Conservation (phyloP, 805 yeast species). For the Pichia cephalocereana region DNA sequence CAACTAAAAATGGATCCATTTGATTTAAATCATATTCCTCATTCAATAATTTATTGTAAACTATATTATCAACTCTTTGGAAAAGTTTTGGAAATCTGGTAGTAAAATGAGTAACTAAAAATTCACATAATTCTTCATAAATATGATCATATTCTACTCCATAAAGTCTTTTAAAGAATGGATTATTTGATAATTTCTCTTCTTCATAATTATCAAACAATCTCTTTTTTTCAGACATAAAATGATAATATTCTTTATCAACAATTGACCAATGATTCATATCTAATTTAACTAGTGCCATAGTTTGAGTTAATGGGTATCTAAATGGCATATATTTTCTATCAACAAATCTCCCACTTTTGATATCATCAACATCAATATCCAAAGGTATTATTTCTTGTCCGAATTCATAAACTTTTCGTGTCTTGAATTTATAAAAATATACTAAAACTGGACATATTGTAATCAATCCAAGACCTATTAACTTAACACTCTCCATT, state of each 20-base stretch:
- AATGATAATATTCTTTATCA: constrained; percentile 36
- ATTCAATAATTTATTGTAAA: constrained; percentile 34
- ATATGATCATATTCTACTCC: constrained; percentile 27
- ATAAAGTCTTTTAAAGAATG: constrained; percentile 28
- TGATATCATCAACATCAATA: constrained; percentile 13
- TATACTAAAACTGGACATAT: neutral
- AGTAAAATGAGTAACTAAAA: constrained; percentile 33
- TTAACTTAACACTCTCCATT: neutral
- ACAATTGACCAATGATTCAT: constrained; percentile 44
- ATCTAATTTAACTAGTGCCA: constrained; percentile 40
- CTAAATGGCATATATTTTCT: constrained; percentile 47
- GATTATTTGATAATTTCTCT: constrained; percentile 20
- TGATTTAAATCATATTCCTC: constrained; percentile 36
- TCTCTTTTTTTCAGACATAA: constrained; percentile 32
- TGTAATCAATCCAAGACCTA: neutral
- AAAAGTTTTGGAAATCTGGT: constrained; percentile 37
- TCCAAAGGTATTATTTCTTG: constrained; percentile 13
- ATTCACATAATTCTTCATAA: constrained; percentile 34
- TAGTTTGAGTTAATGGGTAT: constrained; percentile 46
- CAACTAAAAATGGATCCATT: constrained; percentile 36
- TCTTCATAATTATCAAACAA: constrained; percentile 32
- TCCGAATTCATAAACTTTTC: constrained; percentile 6
- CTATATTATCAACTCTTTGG: constrained; percentile 24
- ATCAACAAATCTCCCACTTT: constrained; percentile 19
- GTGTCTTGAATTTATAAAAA: neutral